phyloP scores from a whole-genome alignment of 352 stramenopile species.

The Phytophthora sp. region DNA sequence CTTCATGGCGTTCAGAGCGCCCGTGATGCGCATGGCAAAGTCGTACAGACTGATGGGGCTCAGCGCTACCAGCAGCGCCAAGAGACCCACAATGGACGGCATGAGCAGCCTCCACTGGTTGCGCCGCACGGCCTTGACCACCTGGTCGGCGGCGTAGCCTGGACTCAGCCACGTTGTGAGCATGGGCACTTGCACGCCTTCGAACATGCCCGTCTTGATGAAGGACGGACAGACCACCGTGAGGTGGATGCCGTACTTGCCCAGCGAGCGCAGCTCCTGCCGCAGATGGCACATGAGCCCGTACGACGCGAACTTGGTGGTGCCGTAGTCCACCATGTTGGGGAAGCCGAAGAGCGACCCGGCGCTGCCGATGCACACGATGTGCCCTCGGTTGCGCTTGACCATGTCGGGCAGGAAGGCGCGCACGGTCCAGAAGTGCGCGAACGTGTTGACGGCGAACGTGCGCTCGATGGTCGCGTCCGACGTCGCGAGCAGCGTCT shows the following conservation, averaged over 20 bases:
- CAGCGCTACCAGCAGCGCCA: constrained; percentile 28
- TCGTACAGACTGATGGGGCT: constrained; percentile 22
- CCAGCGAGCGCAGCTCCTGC: constrained; percentile 41
- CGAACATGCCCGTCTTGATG: constrained; percentile 59
- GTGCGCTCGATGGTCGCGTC: constrained; percentile 38
- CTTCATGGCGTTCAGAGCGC: constrained; percentile 30
- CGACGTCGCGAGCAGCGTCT: constrained; percentile 28
- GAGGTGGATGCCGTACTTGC: constrained; percentile 33
- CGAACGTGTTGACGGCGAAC: constrained; percentile 36
- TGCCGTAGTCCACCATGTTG: constrained; percentile 46
- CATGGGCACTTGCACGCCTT: constrained; percentile 35
- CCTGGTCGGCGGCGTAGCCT: constrained; percentile 34
- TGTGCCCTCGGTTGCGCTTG: constrained; percentile 32
- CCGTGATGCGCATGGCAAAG: constrained; percentile 20
- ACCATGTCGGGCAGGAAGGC: constrained; percentile 41
- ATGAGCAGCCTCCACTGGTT: constrained; percentile 41
- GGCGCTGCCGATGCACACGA: constrained; percentile 37
- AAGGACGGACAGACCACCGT: constrained; percentile 50
- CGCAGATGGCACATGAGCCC: constrained; percentile 38
- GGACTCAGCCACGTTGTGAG: constrained; percentile 42
- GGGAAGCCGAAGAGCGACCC: constrained; percentile 37
- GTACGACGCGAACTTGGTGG: constrained; percentile 38
- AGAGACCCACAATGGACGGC: constrained; percentile 16
- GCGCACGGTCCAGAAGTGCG: constrained; percentile 48
- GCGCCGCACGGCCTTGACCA: constrained; percentile 40